Base-by-base conservation (phyloP, 78 protist genomes). In the Cavenderia fasciculata region DNA sequence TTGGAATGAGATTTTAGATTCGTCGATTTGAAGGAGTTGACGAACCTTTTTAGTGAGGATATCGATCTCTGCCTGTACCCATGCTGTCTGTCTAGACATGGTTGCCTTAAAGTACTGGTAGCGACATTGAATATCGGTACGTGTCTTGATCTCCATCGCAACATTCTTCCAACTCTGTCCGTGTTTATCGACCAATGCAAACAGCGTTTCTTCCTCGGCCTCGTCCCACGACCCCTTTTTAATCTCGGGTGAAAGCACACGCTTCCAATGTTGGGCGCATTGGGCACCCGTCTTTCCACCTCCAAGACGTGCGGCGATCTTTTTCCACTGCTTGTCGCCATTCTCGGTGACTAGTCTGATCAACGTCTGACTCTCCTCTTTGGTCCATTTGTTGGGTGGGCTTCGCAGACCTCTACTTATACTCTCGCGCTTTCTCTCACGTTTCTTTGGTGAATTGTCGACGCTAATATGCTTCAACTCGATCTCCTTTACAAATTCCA, bases 251-350 rank as follows among this genome's bases (percentile, higher is more conserved):
- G 38, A 19, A 3, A 73, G 38, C 14, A 73, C 82, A 46, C 82
- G 56, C 57, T 73, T 73, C 82, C 82, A 73, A 72, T 72, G 79
- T 27, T 72, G 79, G 0, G 79, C 79, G 33, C 79, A 72, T 54
- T 72, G 79, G 0, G 82, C 66, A 46, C 82, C 82, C 31, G 82
- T 73, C 25, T 73, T 73, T 14, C 82, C 82, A 56, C 82, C 82
- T 41, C 82, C 82, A 4, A 73, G 1, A 41, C 56, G 52, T 0
- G 82, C 4, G 16, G 82, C 82, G 25, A 73, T 73, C 52, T 73
- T 73, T 41, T 73, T 73, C 85, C 85, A 75, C 59, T 75, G 85
- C 19, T 54, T 57, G 38, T 75, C 85, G 29, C 85, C 85, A 75
- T 75, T 75, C 47, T 75, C 85, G 12, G 72, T 25, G 16, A 75